Evolutionary conservation across 2,329 filamentous ascomycete genomes (phyloP).

Genomic region (Karstenula rhodostoma): DNA sequence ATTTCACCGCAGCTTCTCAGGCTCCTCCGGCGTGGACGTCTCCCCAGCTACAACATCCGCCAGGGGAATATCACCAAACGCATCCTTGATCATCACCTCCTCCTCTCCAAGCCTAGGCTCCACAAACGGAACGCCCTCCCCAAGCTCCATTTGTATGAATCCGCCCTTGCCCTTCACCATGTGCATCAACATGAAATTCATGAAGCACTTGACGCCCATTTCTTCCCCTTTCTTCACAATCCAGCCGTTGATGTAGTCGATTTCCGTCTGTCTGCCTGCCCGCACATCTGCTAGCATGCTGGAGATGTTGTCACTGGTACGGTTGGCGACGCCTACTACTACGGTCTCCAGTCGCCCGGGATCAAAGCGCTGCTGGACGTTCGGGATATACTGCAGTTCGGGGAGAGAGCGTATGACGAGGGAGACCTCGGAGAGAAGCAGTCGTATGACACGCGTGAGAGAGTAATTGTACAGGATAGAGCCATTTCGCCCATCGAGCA

Average conservation of each 20-base stretch:
- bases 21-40: not conserved
- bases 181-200: conserved; percentile 76
- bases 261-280: conserved; percentile 70
- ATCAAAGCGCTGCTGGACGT: conserved; percentile 66
- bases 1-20: not conserved
- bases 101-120: conserved; percentile 15
- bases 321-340: conserved; percentile 62
- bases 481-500: conserved; percentile 80
- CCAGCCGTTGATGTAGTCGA: conserved; percentile 89
- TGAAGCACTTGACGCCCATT: conserved; percentile 73
- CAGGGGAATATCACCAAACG: conserved; percentile 1
- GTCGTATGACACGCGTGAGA: conserved; percentile 71
- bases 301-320: conserved; percentile 66
- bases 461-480: conserved; percentile 72
- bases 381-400: conserved; percentile 71
- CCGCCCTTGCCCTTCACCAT: conserved; percentile 75
- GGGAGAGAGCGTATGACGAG: conserved; percentile 76
- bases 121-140: conserved; percentile 51
- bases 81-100: conserved; percentile 11
- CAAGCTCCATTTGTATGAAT: conserved; percentile 53
- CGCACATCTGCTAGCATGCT: conserved; percentile 74
- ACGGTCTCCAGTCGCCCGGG: conserved; percentile 69
- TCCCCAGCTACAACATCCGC: not conserved
- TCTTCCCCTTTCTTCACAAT: conserved; percentile 77
- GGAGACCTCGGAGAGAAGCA: conserved; percentile 77